Conservation (phyloP, 176 grass and related monocot genomes). For the Rhipidocladum racemiflorum region DNA sequence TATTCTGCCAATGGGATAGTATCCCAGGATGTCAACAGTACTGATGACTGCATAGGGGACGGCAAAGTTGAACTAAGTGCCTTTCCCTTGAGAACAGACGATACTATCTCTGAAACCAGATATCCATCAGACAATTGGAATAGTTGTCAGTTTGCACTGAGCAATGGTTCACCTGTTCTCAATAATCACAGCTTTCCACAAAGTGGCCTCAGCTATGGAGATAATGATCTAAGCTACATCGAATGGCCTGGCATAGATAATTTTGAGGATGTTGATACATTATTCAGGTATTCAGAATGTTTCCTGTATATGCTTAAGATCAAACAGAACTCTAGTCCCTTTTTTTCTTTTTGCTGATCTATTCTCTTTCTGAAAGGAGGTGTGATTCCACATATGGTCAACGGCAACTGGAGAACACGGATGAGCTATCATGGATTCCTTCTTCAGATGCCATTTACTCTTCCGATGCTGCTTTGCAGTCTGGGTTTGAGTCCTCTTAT, state of each 20-base stretch:
- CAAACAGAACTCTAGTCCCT: background rate
- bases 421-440: slow-evolving; percentile 75
- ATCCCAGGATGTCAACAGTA: slow-evolving; percentile 20
- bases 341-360: background rate
- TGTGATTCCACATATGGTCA: slow-evolving; percentile 73
- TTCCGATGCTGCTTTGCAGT: slow-evolving; percentile 49
- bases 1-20: slow-evolving; percentile 21
- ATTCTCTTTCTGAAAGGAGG: slow-evolving; percentile 38
- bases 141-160: slow-evolving; percentile 33
- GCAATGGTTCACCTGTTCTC: slow-evolving; percentile 42
- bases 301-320: background rate
- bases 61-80: slow-evolving; percentile 32
- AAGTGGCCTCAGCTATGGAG: slow-evolving; percentile 45
- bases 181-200: slow-evolving; percentile 34
- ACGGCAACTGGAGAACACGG: slow-evolving; percentile 46
- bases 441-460: slow-evolving; percentile 69
- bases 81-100: slow-evolving; percentile 23
- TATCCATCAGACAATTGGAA: slow-evolving; percentile 47
- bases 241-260: slow-evolving; percentile 90
- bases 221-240: slow-evolving; percentile 75
- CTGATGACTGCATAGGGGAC: slow-evolving; percentile 18
- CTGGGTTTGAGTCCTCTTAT: slow-evolving; percentile 48
- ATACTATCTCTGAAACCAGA: slow-evolving; percentile 29
- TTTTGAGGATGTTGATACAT: slow-evolving; percentile 80
- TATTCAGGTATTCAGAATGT: slow-evolving; percentile 77